Evolutionary conservation across 495 filamentous ascomycete genomes (phyloP).

Genomic region (Lasiosphaeria hispida): DNA sequence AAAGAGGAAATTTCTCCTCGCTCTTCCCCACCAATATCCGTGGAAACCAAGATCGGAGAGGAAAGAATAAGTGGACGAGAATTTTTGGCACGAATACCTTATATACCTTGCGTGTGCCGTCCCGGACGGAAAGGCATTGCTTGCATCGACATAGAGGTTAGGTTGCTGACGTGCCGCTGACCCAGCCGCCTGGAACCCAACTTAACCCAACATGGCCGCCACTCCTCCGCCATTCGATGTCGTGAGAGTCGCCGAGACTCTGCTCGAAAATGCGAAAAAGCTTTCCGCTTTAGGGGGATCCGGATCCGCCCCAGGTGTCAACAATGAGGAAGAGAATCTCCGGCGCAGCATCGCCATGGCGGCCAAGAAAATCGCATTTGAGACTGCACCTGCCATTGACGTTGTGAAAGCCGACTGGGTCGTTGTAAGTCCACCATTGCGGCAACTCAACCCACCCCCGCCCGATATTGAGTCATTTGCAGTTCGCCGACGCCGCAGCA

Average conservation of each 20-base stretch:
- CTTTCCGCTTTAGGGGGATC: conserved; percentile 1
- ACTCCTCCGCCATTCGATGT: conserved; percentile 18
- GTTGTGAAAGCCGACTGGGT: conserved; percentile 27
- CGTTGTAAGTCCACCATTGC: conserved; percentile 13
- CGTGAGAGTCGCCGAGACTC: conserved; percentile 23
- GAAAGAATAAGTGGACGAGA: no score
- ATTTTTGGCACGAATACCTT: no score
- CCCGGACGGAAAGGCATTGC: no score
- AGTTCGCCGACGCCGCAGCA: conserved; percentile 23
- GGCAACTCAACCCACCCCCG: neutral
- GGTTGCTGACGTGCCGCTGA: no score
- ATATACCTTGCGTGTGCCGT: no score
- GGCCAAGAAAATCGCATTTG: conserved; percentile 24
- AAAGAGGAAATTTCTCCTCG: no score
- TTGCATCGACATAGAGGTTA: no score
- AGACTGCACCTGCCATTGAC: conserved; percentile 19
- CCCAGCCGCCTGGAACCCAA: no score
- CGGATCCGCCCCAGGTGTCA: neutral
- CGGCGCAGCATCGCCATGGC: conserved; percentile 18
- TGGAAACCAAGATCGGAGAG: no score
- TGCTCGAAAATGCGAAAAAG: conserved; percentile 23
- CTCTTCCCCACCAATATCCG: no score
- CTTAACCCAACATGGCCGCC: no score
- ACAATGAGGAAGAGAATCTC: conserved; percentile 1
- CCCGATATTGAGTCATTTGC: neutral